These are phyloP conservation scores for Claviceps sp. DNA, from an alignment of 2,329 filamentous ascomycete genomes.

Conservation along the genomic window DNA sequence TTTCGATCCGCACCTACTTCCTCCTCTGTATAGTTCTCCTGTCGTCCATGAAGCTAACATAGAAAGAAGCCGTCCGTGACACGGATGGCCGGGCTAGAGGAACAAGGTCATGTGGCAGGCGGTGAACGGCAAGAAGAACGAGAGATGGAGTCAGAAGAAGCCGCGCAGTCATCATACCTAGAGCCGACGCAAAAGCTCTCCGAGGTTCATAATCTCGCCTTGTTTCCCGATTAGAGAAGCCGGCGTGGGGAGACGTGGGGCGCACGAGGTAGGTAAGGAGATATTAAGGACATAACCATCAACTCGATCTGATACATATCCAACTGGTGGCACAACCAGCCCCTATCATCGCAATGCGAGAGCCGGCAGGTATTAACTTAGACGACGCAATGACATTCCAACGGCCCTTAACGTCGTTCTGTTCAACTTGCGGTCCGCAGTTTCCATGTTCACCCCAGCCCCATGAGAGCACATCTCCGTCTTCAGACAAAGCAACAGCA, in stretches of 20 bases:
- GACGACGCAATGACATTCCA: constrained; percentile 54
- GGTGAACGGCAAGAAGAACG: constrained; percentile 10
- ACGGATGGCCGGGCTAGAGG: constrained; percentile 27
- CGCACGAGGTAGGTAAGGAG: no score
- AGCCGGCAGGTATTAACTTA: constrained; percentile 36
- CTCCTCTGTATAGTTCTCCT: background rate
- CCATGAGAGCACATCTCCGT: constrained; percentile 65
- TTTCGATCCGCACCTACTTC: constrained; percentile 15
- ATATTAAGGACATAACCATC: background rate
- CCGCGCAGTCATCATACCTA: constrained; percentile 26
- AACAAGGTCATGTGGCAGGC: constrained; percentile 12
- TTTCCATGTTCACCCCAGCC: constrained; percentile 98
- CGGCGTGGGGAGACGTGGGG: background rate
- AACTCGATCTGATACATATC: constrained; percentile 36
- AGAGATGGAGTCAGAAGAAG: constrained; percentile 7
- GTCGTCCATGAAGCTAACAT: constrained; percentile 15
- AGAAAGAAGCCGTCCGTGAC: constrained; percentile 29
- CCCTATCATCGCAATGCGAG: constrained; percentile 47
- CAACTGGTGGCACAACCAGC: constrained; percentile 90
- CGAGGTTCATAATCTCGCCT: constrained; percentile 40
- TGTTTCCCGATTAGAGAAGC: constrained; percentile 25
- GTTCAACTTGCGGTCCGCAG: constrained; percentile 57
- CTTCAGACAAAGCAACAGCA: constrained; percentile 54
- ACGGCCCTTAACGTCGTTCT: constrained; percentile 53
- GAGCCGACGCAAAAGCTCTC: constrained; percentile 65